These are phyloP conservation scores for Vigna mungo DNA, from an alignment of 306 rosid genomes.

Conservation along the genomic window DNA sequence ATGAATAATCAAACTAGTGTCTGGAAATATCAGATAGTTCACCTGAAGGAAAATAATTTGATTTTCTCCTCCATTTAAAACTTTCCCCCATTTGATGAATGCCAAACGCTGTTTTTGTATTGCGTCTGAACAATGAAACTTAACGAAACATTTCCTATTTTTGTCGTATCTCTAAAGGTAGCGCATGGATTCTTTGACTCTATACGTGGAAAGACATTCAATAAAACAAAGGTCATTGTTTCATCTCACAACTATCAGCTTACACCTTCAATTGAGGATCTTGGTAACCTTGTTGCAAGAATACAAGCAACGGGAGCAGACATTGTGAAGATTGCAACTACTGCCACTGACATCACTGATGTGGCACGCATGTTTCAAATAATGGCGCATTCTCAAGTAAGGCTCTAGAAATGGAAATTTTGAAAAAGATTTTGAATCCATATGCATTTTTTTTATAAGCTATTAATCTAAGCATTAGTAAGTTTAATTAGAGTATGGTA, in stretches of 20 bases:
- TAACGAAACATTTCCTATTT: slow-evolving; percentile 40
- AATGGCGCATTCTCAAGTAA: slow-evolving; percentile 88
- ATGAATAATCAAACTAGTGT: slow-evolving; percentile 29
- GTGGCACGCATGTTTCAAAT: slow-evolving; percentile 79
- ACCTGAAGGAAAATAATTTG: slow-evolving; percentile 20
- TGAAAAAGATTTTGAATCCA: slow-evolving; percentile 3
- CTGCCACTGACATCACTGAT: slow-evolving; percentile 88
- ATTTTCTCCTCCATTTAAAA: background rate
- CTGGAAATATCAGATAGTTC: slow-evolving; percentile 31
- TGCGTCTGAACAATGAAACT: slow-evolving; percentile 37
- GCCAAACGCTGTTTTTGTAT: slow-evolving; percentile 16
- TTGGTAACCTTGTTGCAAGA: slow-evolving; percentile 85
- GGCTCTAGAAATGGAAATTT: slow-evolving; percentile 36
- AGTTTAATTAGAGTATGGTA: slow-evolving; percentile 32
- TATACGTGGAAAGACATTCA: slow-evolving; percentile 63
- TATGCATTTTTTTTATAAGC: background rate
- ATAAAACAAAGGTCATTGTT: slow-evolving; percentile 76
- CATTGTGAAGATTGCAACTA: slow-evolving; percentile 91
- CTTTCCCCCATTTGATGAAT: slow-evolving; percentile 9
- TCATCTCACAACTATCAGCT: slow-evolving; percentile 88
- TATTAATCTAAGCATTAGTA: slow-evolving; percentile 27
- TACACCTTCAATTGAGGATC: slow-evolving; percentile 91
- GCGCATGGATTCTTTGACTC: slow-evolving; percentile 77
- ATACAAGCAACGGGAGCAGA: slow-evolving; percentile 95
- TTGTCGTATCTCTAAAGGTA: slow-evolving; percentile 63